phyloP scores from a whole-genome alignment of 1,284 basidiomycete genomes.

The Marasmius tenuissimus region DNA sequence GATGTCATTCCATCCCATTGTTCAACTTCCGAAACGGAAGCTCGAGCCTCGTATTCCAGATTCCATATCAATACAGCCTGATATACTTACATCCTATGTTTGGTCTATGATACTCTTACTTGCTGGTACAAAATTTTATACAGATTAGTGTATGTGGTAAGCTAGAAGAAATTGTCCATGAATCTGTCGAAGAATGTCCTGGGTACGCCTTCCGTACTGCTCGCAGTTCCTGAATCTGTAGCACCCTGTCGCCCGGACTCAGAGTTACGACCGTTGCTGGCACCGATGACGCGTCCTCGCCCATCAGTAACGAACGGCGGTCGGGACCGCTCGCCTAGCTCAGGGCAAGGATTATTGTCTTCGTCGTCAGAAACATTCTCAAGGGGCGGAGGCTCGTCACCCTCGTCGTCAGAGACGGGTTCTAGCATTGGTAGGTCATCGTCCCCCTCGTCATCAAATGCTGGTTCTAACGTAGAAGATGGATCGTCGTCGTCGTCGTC shows the following conservation, averaged over 20 bases:
- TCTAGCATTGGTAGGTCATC: slow-evolving; percentile 1
- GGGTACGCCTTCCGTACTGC: slow-evolving; percentile 1
- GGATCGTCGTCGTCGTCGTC: background rate
- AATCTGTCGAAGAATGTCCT: slow-evolving; percentile 7
- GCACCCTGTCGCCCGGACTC: background rate
- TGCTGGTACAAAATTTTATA: background rate
- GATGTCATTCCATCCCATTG: slow-evolving; percentile 2
- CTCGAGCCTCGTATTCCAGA: background rate
- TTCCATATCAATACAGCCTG: too few relatives aligned
- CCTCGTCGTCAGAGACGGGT: background rate
- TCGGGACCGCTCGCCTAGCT: slow-evolving; percentile 22
- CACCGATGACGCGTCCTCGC: slow-evolving; percentile 41
- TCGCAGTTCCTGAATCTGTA: background rate
- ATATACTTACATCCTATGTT: too few relatives aligned
- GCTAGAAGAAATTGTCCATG: slow-evolving; percentile 17
- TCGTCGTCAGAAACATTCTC: background rate
- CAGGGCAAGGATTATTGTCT: slow-evolving; percentile 9
- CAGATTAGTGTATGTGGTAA: background rate
- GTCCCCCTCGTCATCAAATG: background rate
- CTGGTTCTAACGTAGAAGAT: background rate
- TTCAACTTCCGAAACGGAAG: background rate
- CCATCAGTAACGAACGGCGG: slow-evolving; percentile 63
- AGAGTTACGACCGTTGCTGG: slow-evolving; percentile 6
- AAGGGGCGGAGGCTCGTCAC: too few relatives aligned
- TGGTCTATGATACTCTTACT: too few relatives aligned